phyloP scores from a whole-genome alignment of 331 rosid species.

The Acacia concinna region DNA sequence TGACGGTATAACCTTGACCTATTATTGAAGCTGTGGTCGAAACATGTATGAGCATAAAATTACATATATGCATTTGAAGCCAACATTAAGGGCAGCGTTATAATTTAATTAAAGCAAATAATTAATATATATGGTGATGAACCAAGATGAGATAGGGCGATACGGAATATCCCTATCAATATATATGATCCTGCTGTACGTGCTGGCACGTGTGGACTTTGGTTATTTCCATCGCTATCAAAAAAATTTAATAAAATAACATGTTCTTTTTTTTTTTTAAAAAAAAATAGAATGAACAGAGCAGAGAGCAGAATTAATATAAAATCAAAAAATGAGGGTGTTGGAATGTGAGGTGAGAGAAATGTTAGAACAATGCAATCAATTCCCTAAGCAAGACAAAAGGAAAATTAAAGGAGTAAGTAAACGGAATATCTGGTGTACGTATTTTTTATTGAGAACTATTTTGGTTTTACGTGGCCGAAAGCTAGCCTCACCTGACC shows the following conservation, averaged over 20 bases:
- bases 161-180: not conserved
- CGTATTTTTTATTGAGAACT: not conserved
- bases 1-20: not conserved
- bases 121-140: not conserved
- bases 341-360: not conserved
- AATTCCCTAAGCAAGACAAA: not conserved
- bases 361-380: not conserved
- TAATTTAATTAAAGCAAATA: not conserved
- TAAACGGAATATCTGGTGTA: not conserved
- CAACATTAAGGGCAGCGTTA: not conserved
- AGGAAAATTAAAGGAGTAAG: not conserved
- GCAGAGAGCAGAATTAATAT: not conserved
- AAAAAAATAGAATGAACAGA: not conserved
- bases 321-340: not conserved
- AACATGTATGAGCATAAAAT: not conserved
- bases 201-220: slow-evolving; percentile 1
- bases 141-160: not conserved
- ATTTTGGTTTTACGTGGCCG: not conserved
- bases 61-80: not conserved
- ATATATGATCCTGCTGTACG: not conserved
- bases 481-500: not conserved
- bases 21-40: not conserved
- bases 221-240: not conserved
- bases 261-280: not conserved
- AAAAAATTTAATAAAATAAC: not conserved